A percentile compares a stretch with the other conserved stretches of the same genome.
These are phyloP conservation scores for Entomortierella parvispora DNA, from an alignment of 192 early-diverging fungal genomes.

Conservation along the genomic window DNA sequence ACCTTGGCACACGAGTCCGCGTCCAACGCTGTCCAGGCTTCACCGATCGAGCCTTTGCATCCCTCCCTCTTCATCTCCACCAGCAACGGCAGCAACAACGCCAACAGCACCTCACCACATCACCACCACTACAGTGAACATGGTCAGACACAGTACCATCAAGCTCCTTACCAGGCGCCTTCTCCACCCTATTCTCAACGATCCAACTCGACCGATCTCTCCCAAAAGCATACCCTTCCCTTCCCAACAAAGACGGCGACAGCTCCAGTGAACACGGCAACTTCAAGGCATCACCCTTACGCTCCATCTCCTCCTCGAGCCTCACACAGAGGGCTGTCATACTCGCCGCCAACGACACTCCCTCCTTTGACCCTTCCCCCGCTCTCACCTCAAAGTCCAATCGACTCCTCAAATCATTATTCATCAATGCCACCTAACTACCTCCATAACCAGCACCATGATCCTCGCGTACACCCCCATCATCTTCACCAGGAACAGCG, in stretches of 20 bases:
- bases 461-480: no score
- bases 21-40: neutral
- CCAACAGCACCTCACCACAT: constrained; percentile 7
- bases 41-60: constrained; percentile 20
- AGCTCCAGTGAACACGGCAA: neutral
- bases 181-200: constrained; percentile 39
- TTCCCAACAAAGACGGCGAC: constrained; percentile 10
- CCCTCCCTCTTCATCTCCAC: constrained; percentile 13
- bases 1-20: constrained; percentile 25
- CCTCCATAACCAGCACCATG: constrained; percentile 11
- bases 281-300: constrained; percentile 14
- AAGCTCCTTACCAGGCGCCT: constrained; percentile 25
- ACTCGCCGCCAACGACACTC: constrained; percentile 30
- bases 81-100: constrained; percentile 21
- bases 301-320: constrained; percentile 24
- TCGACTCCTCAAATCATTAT: constrained; percentile 12
- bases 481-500: no score
- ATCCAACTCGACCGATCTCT: constrained; percentile 25
- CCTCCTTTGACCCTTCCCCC: constrained; percentile 26
- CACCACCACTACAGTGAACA: no score
- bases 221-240: constrained; percentile 28
- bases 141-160: constrained; percentile 5
- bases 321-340: constrained; percentile 27
- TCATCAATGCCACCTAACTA: neutral
- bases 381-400: constrained; percentile 35